Percentiles rank a stretch among this genome's conserved stretches.
phyloP scores from a whole-genome alignment of 495 filamentous ascomycete genomes.

The Choiromyces venosus region DNA sequence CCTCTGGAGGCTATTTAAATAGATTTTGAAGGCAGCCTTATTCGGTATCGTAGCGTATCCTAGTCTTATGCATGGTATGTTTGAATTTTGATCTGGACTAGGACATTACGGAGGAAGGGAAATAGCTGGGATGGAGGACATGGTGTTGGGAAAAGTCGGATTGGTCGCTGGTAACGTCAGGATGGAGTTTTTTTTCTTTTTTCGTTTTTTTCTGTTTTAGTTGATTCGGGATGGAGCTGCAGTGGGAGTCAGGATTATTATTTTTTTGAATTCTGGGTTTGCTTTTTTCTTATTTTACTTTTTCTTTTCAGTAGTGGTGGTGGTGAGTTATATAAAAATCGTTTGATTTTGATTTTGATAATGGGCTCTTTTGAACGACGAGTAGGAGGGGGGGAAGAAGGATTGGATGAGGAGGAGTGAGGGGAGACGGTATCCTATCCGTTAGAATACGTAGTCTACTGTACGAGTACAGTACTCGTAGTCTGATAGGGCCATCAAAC shows the following conservation, averaged over 20 bases:
- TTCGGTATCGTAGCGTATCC: not conserved
- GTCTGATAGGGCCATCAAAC: not conserved
- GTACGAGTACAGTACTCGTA: not conserved
- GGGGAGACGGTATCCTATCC: not conserved
- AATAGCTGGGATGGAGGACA: no score
- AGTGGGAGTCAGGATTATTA: not conserved
- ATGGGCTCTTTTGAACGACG: not conserved
- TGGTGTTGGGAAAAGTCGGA: not conserved
- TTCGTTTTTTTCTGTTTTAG: not conserved
- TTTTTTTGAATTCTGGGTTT: not conserved
- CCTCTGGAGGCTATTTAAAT: not conserved
- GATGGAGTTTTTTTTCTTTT: not conserved
- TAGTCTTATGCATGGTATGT: not conserved
- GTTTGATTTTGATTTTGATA: not conserved
- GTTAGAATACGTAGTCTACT: no score
- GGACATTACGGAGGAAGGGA: no score
- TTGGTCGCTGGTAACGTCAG: not conserved
- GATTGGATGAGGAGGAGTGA: not conserved
- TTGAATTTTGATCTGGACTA: not conserved
- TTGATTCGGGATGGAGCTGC: not conserved
- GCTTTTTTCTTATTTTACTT: not conserved
- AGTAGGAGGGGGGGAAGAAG: not conserved
- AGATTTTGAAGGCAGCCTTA: not conserved
- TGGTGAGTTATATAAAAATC: not conserved
- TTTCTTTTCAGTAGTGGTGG: not conserved